Evolutionary conservation across 257 asterid genomes (phyloP), one percentile per base, ranked within the genome.

Genomic region (Apocynum venetum): DNA sequence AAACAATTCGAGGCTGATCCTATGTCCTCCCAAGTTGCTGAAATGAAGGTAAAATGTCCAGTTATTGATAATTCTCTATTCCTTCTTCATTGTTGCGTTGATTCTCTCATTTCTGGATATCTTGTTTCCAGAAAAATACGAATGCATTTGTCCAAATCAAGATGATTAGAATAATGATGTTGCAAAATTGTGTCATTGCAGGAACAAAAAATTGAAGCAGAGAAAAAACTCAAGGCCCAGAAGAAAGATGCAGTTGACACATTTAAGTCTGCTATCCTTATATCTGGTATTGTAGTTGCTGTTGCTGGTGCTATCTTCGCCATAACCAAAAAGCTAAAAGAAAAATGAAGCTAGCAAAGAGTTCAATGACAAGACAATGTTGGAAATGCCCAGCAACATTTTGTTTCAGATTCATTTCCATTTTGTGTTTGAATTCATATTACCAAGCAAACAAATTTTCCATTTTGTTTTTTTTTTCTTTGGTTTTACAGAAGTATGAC

Each of bases 251-350:
- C 88, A 19, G 0, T 92, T 57, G 91, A 92, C 59, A 85, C 61
- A 57, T 79, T 94, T 13, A 94, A 92, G 78, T 85, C 88, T 6
- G 57, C 93, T 25, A 73, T 92, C 15, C 81, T 89, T 41, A 80
- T 94, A 66, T 85, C 97, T 4, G 98, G 95, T 65, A 84, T 92
- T 15, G 64, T 87, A 5, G 88, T 88, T 55, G 97, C 94, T 5
- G 89, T 90, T n/a, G 86, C 81, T 35, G 98, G 97, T 53, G 96
- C 97, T 20, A 70, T 83, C 48, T 92, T 88, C 48, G 97, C 94
- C 84, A 82, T 92, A 20, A 84, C 90, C 87, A 91, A 84, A 73
- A 94, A 88, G 78, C 80, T 92, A 40, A 89, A 81, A 81, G 97
- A 89, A 81, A 93, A 87, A 79, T 91, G 87, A 85, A 53, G 53